Base-by-base conservation (phyloP, 768 basidiomycete genomes). In the Chalciporus sphaerocephalus region DNA sequence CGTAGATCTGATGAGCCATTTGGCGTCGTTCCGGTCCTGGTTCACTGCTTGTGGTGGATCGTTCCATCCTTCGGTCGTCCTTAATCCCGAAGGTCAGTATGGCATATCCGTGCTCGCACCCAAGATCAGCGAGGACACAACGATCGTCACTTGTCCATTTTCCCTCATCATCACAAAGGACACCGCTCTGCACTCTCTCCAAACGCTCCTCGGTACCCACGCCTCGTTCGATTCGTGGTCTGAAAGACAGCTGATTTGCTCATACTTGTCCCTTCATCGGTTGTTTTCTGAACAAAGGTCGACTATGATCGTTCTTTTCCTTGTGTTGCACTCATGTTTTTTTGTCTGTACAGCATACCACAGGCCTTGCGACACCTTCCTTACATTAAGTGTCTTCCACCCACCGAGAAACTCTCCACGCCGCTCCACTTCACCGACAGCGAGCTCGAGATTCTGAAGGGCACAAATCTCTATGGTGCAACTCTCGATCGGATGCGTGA, bases 391-490 rank as follows among this genome's bases (percentile, higher is more conserved):
- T 78, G 75, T 7, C 72, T 96, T 2, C 94, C 94, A 0, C 21
- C 69, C 0, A 38, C 73, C 0, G 65, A 71, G 2, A 70, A 74
- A 42, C 71, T 95, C 0, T 67, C 73, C 12, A 94, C 93, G 0
- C 78, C 92, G 0, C 70, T 92, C 11, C 81, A 87, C 51, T 96
- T 91, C 59, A 76, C 76, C 0, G 38, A 60, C 0, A 42, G 57
- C 13, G 94, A 98, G 59, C 66, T 83, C 15, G 73, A 79, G 16
- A 60, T 81, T 9, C 75, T 96, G 40, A 71, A 74, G 42, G 92
- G 91, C 0, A 87, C 87, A 3, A 94, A 94, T 61, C 59, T 98
- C 3, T 80, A 81, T 51, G 82, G 85, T 3, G 92, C 92, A 0
- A 82, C 87, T 1, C 42, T 74, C 11, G 86, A 92, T 50, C 78